Evolutionary conservation across 1,284 basidiomycete species (phyloP).

Genomic region (Papiliotrema flavescens): DNA sequence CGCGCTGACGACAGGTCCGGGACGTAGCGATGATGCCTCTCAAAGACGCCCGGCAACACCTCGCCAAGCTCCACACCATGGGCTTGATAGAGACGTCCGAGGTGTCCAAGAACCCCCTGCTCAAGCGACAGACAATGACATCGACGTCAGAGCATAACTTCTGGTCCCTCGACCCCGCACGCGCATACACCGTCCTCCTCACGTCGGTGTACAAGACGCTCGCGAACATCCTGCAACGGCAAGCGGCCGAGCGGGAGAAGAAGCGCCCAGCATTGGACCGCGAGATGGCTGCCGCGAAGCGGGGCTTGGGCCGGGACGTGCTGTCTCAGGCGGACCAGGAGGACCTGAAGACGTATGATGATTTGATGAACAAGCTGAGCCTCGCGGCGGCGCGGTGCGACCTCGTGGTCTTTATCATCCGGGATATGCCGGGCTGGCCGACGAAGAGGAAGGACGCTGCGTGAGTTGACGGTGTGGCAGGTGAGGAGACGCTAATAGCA

Average conservation of each 20-base stretch:
- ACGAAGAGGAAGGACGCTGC: neutral
- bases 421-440: slow-evolving; percentile 59
- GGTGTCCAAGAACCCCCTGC: slow-evolving; percentile 79
- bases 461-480: neutral
- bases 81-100: slow-evolving; percentile 84
- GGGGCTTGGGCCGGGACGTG: slow-evolving; percentile 52
- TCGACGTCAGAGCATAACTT: slow-evolving; percentile 51
- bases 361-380: slow-evolving; percentile 59
- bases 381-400: slow-evolving; percentile 77
- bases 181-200: slow-evolving; percentile 72
- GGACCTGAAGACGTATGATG: slow-evolving; percentile 45
- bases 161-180: slow-evolving; percentile 81
- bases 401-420: slow-evolving; percentile 75
- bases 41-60: slow-evolving; percentile 76
- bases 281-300: slow-evolving; percentile 65
- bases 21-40: slow-evolving; percentile 88
- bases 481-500: too few species aligned
- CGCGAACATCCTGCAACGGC: slow-evolving; percentile 72
- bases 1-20: slow-evolving; percentile 61
- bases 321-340: slow-evolving; percentile 44
- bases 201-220: slow-evolving; percentile 79
- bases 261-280: slow-evolving; percentile 66
- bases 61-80: slow-evolving; percentile 73
- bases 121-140: slow-evolving; percentile 58
- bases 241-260: slow-evolving; percentile 66